phyloP scores from a whole-genome alignment of 2,329 filamentous ascomycete species.

The Neofusicoccum sp. region DNA sequence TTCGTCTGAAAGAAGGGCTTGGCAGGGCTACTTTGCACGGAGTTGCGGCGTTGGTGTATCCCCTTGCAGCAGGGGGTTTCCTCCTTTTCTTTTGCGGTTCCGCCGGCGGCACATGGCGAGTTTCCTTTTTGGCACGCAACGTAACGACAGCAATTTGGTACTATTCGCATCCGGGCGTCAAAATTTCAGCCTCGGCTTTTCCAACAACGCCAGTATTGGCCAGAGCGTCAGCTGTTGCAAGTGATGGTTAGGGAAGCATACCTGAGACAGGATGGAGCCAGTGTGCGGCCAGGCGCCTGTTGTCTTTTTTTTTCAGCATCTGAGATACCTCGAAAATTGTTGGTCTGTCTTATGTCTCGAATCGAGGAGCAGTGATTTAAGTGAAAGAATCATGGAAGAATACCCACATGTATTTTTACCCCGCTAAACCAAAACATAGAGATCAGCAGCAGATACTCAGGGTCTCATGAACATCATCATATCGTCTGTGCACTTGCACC shows the following conservation, averaged over 20 bases:
- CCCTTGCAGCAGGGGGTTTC: background rate
- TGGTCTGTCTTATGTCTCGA: background rate
- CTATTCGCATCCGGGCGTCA: background rate
- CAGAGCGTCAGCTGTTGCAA: background rate
- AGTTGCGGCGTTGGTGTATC: constrained; percentile 1
- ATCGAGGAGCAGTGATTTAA: no score
- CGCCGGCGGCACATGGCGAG: background rate
- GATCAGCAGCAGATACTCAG: no score
- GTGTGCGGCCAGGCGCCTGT: background rate
- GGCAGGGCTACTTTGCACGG: background rate
- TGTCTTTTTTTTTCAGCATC: background rate
- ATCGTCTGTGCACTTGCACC: background rate
- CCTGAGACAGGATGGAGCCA: background rate
- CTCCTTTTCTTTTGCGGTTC: background rate
- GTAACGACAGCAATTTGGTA: constrained; percentile 16
- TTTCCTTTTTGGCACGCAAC: constrained; percentile 1
- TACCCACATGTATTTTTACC: no score
- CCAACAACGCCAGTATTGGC: background rate
- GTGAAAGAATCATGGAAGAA: no score
- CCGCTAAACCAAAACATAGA: no score
- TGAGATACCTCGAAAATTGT: constrained; percentile 10
- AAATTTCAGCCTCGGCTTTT: constrained; percentile 1
- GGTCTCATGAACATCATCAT: background rate
- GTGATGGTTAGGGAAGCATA: background rate
- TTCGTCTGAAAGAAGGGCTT: background rate